A percentile compares a stretch with the other conserved stretches of the same genome.
Conservation (phyloP, 2,329 filamentous ascomycete species). For the Dothistroma septosporum region DNA sequence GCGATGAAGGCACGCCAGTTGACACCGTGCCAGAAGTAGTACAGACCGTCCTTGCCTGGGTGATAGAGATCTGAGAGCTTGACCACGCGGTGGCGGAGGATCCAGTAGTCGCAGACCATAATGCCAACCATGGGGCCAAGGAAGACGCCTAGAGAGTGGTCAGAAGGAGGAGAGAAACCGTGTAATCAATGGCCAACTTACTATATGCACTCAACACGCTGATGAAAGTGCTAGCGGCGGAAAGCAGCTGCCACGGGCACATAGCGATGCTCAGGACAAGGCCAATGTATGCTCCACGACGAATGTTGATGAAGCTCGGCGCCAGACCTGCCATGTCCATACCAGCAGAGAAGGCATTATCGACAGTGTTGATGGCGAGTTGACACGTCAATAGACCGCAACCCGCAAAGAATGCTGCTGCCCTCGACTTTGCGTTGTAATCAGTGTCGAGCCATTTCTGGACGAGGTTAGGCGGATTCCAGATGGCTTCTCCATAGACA, state of each 20-base stretch:
- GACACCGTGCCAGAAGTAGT: conserved; percentile 43
- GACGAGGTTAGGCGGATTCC: conserved; percentile 43
- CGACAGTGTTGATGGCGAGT: conserved; percentile 43
- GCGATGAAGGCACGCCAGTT: conserved; percentile 45
- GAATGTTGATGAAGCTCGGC: conserved; percentile 54
- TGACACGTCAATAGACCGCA: conserved; percentile 45
- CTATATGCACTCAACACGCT: conserved; percentile 44
- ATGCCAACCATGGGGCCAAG: conserved; percentile 44
- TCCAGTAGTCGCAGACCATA: conserved; percentile 46
- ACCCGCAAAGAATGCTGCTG: conserved; percentile 47
- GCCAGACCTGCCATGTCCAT: conserved; percentile 54
- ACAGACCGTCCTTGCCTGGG: conserved; percentile 36
- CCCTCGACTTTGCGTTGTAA: conserved; percentile 35
- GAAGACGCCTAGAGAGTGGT: conserved; percentile 37
- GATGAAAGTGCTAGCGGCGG: conserved; percentile 46
- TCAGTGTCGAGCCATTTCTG: conserved; percentile 37
- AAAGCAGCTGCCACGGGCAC: conserved; percentile 52
- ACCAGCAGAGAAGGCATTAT: conserved; percentile 50
- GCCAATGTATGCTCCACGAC: conserved; percentile 51
- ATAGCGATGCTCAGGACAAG: conserved; percentile 44
- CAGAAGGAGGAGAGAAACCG: background rate
- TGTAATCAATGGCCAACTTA: too few species aligned
- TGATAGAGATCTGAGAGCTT: conserved; percentile 45
- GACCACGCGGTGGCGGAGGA: conserved; percentile 39
- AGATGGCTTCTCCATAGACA: conserved; percentile 49